Evolutionary conservation across 129 eudicot genomes (phyloP).

Genomic region (Solidago caesia): DNA sequence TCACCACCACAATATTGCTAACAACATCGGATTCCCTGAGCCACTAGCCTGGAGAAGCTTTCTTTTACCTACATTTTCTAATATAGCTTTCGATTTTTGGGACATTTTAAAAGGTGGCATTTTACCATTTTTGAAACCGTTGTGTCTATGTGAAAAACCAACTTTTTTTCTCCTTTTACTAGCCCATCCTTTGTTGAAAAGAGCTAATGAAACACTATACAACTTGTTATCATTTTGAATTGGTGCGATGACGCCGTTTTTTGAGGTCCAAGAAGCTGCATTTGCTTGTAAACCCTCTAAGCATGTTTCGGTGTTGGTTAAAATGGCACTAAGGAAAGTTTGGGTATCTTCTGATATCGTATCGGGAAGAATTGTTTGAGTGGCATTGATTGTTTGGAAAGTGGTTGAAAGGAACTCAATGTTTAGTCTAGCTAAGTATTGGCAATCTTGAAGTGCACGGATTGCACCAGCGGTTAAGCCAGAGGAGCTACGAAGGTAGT

Average conservation of each 20-base stretch:
- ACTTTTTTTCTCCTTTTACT: not conserved
- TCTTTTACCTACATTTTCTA: constrained; percentile 22
- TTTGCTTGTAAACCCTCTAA: constrained; percentile 43
- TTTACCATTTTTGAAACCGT: not conserved
- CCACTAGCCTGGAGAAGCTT: constrained; percentile 25
- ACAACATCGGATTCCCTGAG: constrained; percentile 25
- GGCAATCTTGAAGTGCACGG: constrained; percentile 56
- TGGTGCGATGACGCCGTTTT: constrained; percentile 29
- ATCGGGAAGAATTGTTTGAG: constrained; percentile 18
- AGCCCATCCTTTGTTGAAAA: constrained; percentile 49
- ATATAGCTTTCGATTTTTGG: not conserved
- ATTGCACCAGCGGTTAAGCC: constrained; percentile 22
- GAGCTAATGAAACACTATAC: constrained; percentile 49
- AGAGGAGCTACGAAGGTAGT: constrained; percentile 16
- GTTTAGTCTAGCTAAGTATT: constrained; percentile 33
- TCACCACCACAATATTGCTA: constrained; percentile 39
- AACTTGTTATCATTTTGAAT: constrained; percentile 38
- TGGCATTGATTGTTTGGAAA: constrained; percentile 11
- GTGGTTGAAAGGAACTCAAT: constrained; percentile 34
- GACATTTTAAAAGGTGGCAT: constrained; percentile 21
- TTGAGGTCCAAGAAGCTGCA: constrained; percentile 26
- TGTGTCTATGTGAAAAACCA: not conserved
- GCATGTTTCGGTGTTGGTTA: constrained; percentile 57
- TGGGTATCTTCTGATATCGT: constrained; percentile 33
- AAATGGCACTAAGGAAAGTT: constrained; percentile 49